phyloP scores from a whole-genome alignment of 2,329 filamentous ascomycete genomes.

The Geosmithia flava region DNA sequence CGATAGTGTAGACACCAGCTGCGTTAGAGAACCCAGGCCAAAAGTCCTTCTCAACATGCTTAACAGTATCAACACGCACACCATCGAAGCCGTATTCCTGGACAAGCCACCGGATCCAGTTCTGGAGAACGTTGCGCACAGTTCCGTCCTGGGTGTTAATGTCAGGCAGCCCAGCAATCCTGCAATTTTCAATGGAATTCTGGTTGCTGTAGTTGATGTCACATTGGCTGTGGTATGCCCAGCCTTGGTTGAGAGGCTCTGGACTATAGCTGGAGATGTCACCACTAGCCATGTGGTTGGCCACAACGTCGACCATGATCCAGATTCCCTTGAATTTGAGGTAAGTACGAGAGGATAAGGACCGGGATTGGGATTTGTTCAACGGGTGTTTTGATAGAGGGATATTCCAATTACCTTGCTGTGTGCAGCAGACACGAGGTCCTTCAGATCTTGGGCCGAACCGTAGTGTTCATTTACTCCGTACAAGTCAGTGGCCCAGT shows the following conservation, averaged over 20 bases:
- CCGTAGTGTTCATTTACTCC: constrained; percentile 46
- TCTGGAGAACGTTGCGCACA: constrained; percentile 38
- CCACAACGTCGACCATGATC: constrained; percentile 50
- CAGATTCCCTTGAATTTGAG: constrained; percentile 21
- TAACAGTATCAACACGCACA: constrained; percentile 48
- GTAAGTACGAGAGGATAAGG: not conserved
- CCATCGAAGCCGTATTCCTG: constrained; percentile 50
- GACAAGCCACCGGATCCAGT: constrained; percentile 48
- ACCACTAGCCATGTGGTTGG: constrained; percentile 43
- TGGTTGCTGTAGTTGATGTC: constrained; percentile 41
- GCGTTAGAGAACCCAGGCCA: constrained; percentile 39
- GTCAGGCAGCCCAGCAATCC: constrained; percentile 47
- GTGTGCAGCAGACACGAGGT: constrained; percentile 42
- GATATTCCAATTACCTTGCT: constrained; percentile 30
- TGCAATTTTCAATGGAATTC: constrained; percentile 33
- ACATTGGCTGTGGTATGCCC: constrained; percentile 51
- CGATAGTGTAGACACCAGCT: constrained; percentile 46
- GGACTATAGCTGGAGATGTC: constrained; percentile 33
- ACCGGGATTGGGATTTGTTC: not conserved
- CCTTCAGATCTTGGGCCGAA: constrained; percentile 43
- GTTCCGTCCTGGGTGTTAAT: constrained; percentile 38
- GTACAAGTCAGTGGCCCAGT: constrained; percentile 39
- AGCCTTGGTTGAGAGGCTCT: constrained; percentile 32
- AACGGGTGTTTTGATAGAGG: too few species aligned
- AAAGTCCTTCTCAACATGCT: constrained; percentile 47